These are phyloP conservation scores for Physcomitrellopsis africana DNA, from an alignment of 225 moss, liverwort and hornwort species.

Conservation along the genomic window DNA sequence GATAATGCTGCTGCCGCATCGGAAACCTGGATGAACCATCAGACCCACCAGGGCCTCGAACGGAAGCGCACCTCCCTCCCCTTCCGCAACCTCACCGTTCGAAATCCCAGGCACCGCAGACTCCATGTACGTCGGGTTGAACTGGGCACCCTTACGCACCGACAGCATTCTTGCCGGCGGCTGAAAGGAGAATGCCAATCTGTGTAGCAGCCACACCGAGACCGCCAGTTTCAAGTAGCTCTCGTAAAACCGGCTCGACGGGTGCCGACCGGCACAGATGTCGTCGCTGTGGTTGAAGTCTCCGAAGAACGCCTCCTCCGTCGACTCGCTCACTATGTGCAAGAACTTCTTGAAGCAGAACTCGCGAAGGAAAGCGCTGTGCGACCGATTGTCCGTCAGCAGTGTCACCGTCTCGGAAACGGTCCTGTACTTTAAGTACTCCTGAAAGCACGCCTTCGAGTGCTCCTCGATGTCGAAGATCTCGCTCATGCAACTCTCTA, in stretches of 20 bases:
- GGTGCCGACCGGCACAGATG: slow-evolving; percentile 42
- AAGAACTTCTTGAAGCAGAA: slow-evolving; percentile 48
- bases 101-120: slow-evolving; percentile 42
- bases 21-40: slow-evolving; percentile 46
- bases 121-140: slow-evolving; percentile 45
- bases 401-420: slow-evolving; percentile 30
- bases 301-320: slow-evolving; percentile 45
- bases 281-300: slow-evolving; percentile 45
- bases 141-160: slow-evolving; percentile 36
- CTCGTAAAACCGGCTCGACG: slow-evolving; percentile 40
- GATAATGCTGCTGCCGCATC: slow-evolving; percentile 39
- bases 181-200: slow-evolving; percentile 43
- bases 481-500: slow-evolving; percentile 42
- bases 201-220: slow-evolving; percentile 45
- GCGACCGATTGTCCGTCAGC: slow-evolving; percentile 35
- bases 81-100: neutral
- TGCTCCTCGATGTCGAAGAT: slow-evolving; percentile 40
- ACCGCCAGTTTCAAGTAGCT: slow-evolving; percentile 45
- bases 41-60: slow-evolving; percentile 14
- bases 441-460: slow-evolving; percentile 31
- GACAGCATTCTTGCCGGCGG: slow-evolving; percentile 40
- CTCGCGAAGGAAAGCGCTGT: slow-evolving; percentile 39
- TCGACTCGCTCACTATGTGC: slow-evolving; percentile 39
- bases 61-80: neutral
- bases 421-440: slow-evolving; percentile 26